Evolutionary conservation across 768 basidiomycete genomes (phyloP).

Genomic region (Boletus huronensis): DNA sequence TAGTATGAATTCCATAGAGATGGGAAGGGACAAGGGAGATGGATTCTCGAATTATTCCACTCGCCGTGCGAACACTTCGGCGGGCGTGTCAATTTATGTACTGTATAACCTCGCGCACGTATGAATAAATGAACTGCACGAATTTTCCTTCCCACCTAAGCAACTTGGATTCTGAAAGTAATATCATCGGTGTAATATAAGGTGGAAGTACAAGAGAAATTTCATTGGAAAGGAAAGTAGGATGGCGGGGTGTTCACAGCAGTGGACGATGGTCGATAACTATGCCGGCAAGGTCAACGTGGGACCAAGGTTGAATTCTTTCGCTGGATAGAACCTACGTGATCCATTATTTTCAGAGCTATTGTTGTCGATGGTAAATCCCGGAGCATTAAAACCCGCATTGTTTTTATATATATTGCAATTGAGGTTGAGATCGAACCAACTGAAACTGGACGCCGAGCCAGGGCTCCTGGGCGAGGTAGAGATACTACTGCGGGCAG

Average conservation of each 20-base stretch:
- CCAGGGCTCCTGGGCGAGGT: constrained; percentile 1
- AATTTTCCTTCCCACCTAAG: background rate
- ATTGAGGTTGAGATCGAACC: background rate
- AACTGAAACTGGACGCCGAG: background rate
- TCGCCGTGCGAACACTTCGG: background rate
- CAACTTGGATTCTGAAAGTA: background rate
- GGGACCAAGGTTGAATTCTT: background rate
- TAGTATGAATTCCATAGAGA: background rate
- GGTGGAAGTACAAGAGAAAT: background rate
- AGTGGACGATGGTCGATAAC: background rate
- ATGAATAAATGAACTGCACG: background rate
- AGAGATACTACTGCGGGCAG: background rate
- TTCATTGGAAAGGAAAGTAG: background rate
- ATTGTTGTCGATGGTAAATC: background rate
- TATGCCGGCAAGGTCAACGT: background rate
- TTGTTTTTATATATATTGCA: no score
- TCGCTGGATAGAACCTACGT: background rate
- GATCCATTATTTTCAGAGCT: background rate
- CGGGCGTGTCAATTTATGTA: background rate
- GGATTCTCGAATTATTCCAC: background rate
- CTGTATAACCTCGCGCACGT: background rate
- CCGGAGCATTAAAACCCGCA: background rate
- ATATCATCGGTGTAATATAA: background rate
- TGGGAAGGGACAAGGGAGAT: background rate
- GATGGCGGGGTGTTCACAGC: background rate